phyloP scores from a whole-genome alignment of 768 basidiomycete species.

The Podaxis sp. region DNA sequence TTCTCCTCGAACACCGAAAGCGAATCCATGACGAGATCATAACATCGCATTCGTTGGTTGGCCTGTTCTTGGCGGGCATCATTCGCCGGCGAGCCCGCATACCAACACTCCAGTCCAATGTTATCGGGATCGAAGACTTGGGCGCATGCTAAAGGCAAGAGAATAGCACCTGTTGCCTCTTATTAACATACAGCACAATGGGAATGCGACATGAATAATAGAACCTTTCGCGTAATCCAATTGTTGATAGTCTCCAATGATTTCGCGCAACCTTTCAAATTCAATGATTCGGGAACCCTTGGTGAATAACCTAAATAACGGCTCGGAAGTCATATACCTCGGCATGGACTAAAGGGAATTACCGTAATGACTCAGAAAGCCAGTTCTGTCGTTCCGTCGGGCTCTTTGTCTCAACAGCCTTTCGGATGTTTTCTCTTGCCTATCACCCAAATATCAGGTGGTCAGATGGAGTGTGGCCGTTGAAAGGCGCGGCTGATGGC shows the following conservation, averaged over 20 bases:
- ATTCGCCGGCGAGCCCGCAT: constrained; percentile 47
- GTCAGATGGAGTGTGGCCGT: neutral
- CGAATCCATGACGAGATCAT: constrained; percentile 80
- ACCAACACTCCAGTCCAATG: constrained; percentile 74
- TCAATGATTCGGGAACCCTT: constrained; percentile 85
- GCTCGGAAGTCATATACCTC: constrained; percentile 7
- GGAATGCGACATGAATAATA: neutral
- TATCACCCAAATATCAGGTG: constrained; percentile 24
- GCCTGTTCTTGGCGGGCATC: constrained; percentile 57
- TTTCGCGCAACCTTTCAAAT: constrained; percentile 78
- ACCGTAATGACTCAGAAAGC: constrained; percentile 87
- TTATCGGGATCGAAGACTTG: constrained; percentile 72
- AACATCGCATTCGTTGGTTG: constrained; percentile 66
- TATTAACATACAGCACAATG: neutral
- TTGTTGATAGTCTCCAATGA: constrained; percentile 86
- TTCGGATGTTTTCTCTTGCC: constrained; percentile 92
- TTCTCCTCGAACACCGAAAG: constrained; percentile 76
- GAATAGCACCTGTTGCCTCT: constrained; percentile 62
- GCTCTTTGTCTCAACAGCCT: constrained; percentile 79
- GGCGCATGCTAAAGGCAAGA: constrained; percentile 83
- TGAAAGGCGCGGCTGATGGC: constrained; percentile 12
- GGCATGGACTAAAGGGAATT: constrained; percentile 15
- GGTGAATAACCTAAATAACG: constrained; percentile 63
- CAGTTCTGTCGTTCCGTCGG: constrained; percentile 70
- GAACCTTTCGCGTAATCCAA: constrained; percentile 79